phyloP scores from a whole-genome alignment of 306 rosid species.

The Vigna angularis region DNA sequence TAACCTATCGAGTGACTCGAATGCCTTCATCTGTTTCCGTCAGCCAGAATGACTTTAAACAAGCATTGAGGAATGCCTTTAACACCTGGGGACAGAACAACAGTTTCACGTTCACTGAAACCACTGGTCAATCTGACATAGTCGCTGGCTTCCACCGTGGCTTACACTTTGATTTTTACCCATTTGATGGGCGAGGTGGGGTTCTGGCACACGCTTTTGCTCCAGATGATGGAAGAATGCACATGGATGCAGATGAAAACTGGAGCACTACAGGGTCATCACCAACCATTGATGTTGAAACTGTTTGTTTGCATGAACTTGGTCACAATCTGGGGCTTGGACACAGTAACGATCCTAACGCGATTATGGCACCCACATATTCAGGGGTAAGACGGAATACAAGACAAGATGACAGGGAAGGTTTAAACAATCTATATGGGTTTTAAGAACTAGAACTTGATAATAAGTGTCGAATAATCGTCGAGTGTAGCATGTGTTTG shows the following conservation, averaged over 20 bases:
- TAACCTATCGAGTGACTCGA: background rate
- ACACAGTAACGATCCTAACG: no score
- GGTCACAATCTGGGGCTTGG: background rate
- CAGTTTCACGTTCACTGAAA: background rate
- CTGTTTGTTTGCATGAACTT: background rate
- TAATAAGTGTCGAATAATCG: no score
- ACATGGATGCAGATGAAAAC: background rate
- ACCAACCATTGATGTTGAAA: background rate
- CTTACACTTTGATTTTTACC: background rate
- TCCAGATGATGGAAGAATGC: background rate
- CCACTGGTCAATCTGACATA: background rate
- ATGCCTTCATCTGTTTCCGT: background rate
- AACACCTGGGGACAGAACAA: background rate
- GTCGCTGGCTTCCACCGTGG: background rate
- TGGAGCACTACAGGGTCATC: background rate
- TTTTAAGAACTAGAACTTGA: no score
- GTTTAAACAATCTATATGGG: no score
- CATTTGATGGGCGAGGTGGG: background rate
- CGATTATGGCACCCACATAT: no score
- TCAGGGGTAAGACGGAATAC: no score
- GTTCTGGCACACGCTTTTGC: background rate
- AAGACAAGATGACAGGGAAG: no score
- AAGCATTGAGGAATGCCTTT: background rate
- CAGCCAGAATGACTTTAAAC: fast-evolving
- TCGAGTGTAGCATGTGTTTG: no score